Conservation (phyloP, 768 basidiomycete species). For the Hericium alpestre region DNA sequence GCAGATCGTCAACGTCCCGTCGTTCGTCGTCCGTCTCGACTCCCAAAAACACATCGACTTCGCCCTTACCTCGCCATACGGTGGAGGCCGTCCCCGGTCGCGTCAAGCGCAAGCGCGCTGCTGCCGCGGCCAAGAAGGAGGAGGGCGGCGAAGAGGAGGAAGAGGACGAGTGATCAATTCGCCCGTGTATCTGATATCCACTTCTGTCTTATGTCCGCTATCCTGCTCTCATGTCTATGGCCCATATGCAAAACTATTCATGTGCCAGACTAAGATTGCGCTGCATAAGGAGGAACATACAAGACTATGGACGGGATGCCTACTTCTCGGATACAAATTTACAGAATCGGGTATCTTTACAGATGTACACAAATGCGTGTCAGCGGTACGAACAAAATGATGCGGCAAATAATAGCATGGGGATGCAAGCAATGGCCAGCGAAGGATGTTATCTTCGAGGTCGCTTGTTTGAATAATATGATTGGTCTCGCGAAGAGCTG, state of each 20-base stretch:
- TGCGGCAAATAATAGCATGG: too few relatives aligned
- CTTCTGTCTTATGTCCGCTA: not conserved
- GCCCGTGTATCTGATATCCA: not conserved
- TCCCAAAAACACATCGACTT: constrained; percentile 99
- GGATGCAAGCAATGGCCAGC: not conserved
- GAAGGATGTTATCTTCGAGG: too few relatives aligned
- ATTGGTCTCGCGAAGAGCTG: not conserved
- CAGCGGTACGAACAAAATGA: too few relatives aligned
- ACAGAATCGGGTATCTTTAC: too few relatives aligned
- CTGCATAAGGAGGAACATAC: too few relatives aligned
- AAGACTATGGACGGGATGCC: too few relatives aligned
- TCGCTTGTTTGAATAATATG: too few relatives aligned
- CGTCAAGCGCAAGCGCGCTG: constrained; percentile 97
- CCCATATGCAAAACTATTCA: not conserved
- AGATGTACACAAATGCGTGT: too few relatives aligned
- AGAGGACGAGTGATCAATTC: constrained; percentile 50
- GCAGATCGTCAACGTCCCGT: constrained; percentile 98
- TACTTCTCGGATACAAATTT: too few relatives aligned
- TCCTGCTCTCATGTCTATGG: not conserved
- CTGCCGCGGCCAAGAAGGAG: constrained; percentile 84
- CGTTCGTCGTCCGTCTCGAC: constrained; percentile 97
- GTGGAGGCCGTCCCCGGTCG: constrained; percentile 89
- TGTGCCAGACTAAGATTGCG: not conserved
- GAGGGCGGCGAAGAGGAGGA: constrained; percentile 86
- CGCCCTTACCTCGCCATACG: constrained; percentile 90